These are phyloP conservation scores for Candida sithepensis DNA, from an alignment of 805 yeast genomes.

Conservation along the genomic window DNA sequence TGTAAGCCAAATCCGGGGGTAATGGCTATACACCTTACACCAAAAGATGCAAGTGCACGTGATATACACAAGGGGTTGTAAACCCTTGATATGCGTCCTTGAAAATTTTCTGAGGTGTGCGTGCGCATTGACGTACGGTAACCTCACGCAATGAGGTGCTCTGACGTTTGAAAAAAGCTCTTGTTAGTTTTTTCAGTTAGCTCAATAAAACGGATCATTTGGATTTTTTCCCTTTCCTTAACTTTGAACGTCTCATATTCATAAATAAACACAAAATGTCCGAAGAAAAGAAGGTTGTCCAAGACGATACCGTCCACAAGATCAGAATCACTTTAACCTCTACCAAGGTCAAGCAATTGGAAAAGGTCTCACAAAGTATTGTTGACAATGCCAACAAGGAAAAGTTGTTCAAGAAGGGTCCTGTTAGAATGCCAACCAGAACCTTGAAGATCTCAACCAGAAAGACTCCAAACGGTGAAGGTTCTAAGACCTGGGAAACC, in stretches of 20 bases:
- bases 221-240: conserved; percentile 7
- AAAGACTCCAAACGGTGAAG: conserved; percentile 99
- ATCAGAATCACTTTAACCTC: conserved; percentile 99
- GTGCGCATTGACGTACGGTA: too few species aligned
- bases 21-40: not conserved
- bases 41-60: not conserved
- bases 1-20: too few species aligned
- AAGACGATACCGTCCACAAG: conserved; percentile 84
- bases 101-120: not conserved
- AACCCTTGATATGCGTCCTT: not conserved
- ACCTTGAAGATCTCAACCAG: conserved; percentile 97
- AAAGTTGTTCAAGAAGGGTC: conserved; percentile 93
- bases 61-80: not conserved
- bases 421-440: conserved; percentile 99
- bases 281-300: conserved; percentile 82
- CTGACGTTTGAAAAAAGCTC: not conserved
- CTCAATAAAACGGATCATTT: not conserved
- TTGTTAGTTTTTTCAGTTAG: not conserved
- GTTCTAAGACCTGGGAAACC: conserved; percentile 99
- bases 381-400: conserved; percentile 80
- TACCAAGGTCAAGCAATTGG: conserved; percentile 97
- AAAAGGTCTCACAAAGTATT: conserved; percentile 91
- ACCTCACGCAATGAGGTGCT: too few species aligned
- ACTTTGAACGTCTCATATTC: conserved; percentile 36
- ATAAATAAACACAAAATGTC: conserved; percentile 50